These are phyloP conservation scores for Aspergillus versicolor DNA, from an alignment of 2,329 filamentous ascomycete genomes.

Conservation along the genomic window DNA sequence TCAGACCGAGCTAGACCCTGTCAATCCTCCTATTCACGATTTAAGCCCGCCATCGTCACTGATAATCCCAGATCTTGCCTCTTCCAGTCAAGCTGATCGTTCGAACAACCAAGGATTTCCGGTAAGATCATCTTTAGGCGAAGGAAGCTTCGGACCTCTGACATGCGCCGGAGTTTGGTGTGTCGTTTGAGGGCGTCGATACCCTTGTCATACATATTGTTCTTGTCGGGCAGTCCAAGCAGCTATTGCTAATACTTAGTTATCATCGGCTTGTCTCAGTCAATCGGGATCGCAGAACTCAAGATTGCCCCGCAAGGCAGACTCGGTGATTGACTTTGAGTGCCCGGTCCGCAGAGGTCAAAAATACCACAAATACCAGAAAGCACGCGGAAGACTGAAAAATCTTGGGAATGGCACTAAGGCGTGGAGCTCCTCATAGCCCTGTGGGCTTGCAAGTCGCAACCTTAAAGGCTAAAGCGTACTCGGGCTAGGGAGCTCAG, in stretches of 20 bases:
- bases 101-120: background rate
- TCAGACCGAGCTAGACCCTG: constrained; percentile 10
- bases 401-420: constrained; percentile 2
- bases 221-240: background rate
- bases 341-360: background rate
- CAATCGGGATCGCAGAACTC: background rate
- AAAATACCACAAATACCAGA: background rate
- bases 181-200: background rate
- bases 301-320: constrained; percentile 10
- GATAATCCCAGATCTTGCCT: constrained; percentile 11
- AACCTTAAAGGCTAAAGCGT: constrained; percentile 12
- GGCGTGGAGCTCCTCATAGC: constrained; percentile 6
- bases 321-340: background rate
- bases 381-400: background rate
- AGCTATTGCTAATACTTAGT: background rate
- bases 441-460: background rate
- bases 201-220: background rate
- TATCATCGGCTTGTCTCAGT: background rate
- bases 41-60: background rate
- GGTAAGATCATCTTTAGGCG: background rate
- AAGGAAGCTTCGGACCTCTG: background rate
- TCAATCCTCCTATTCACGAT: constrained; percentile 9
- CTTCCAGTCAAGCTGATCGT: constrained; percentile 1
- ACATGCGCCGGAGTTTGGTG: background rate
- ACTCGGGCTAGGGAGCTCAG: background rate